Evolutionary conservation across 306 rosid genomes (phyloP), one percentile per base, ranked within the genome.

Genomic region (Styphnolobium japonicum): DNA sequence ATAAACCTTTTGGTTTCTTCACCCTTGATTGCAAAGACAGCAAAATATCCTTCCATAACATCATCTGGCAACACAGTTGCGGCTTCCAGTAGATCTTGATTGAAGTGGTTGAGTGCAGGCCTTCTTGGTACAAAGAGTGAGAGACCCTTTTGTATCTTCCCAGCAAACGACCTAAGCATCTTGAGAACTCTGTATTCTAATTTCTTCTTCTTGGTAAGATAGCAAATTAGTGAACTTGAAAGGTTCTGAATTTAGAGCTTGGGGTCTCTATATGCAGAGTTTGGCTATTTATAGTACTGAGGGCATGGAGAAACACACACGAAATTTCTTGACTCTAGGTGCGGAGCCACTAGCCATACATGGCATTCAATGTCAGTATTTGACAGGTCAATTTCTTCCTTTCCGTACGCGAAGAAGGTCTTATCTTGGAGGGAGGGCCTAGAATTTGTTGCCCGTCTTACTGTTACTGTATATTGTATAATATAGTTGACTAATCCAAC

Each of bases 11-110:
- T 75, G 18, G 73, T 64, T 68, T 89, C 88, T 66, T 78, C 81
- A 65, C 88, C 93, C 68, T 77, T 82, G 5, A 73, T 82, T 36
- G 97, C 96, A 78, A 86, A 60, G 40, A 90, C 94, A 53, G 82
- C 85, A 72, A 89, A 85, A 53, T 89, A 82, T 6, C 93, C 97
- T 83, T 87, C 82, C 25, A 77, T 85, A 15, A 85, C 87, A 34
- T 85, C 89, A 80, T 66, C 53, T 0, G 85, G 81, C 42, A 82
- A 76, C 57, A 29, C 70, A 29, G 29, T 71, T 60, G 70, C 73
- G 5, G 34, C 79, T 22, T 76, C 79, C 27, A 71, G n/a, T 48
- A 10, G 31, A 14, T 73, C 81, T 67, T 78, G 72, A 10, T 43
- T 58, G 1, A 67, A 69, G 51, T 77, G 52, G 23, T 77, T 45